phyloP scores from a whole-genome alignment of 139 green algal species.

The Closterium sp. region DNA sequence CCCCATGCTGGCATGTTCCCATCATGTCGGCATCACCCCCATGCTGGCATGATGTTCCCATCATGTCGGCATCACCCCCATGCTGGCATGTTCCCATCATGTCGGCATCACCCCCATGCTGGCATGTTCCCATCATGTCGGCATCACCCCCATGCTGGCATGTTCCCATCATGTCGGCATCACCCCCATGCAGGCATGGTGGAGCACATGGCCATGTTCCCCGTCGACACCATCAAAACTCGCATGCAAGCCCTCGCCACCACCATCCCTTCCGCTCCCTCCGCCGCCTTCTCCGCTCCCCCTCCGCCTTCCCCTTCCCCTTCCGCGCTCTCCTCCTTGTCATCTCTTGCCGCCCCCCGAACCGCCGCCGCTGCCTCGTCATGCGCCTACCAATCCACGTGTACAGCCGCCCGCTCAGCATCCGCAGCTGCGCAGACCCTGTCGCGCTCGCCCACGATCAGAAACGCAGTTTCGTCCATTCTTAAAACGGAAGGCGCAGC shows the following conservation, averaged over 20 bases:
- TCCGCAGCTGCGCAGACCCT: neutral
- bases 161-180: no score
- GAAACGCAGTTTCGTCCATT: slow-evolving; percentile 45
- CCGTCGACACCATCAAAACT: slow-evolving; percentile 97
- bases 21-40: no score
- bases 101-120: no score
- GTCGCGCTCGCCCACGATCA: slow-evolving; percentile 4
- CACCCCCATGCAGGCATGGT: no score
- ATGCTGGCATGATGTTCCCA: no score
- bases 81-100: no score
- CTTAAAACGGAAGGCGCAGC: slow-evolving; percentile 4
- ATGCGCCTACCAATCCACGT: neutral
- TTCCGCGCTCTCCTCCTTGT: neutral
- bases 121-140: no score
- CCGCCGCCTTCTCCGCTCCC: neutral
- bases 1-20: no score
- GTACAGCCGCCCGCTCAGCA: neutral
- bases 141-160: no score
- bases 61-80: no score
- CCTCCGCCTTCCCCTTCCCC: neutral
- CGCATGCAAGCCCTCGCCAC: slow-evolving; percentile 78
- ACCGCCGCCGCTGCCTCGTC: neutral
- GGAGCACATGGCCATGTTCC: slow-evolving; percentile 95
- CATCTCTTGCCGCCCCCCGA: neutral
- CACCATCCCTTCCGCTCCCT: neutral